Evolutionary conservation across 208 protist species (phyloP).

Genomic region (Trypanosoma melophagium): DNA sequence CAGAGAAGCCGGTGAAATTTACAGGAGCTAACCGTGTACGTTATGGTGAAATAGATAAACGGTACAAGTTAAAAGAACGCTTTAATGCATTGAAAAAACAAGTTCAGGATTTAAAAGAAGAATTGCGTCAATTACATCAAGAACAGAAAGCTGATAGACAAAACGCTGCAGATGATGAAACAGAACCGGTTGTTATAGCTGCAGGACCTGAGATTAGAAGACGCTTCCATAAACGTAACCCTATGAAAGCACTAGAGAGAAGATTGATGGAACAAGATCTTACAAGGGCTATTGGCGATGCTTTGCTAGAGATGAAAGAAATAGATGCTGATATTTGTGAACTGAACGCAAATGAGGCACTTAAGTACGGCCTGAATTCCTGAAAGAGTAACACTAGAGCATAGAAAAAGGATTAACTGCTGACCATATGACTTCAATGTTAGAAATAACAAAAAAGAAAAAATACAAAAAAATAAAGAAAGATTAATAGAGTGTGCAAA

Average conservation of each 20-base stretch:
- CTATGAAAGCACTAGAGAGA: constrained; percentile 41
- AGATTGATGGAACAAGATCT: constrained; percentile 53
- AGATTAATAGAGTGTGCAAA: not conserved
- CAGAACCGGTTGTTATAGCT: not conserved
- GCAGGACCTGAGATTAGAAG: constrained; percentile 6
- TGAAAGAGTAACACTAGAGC: not conserved
- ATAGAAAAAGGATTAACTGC: not conserved
- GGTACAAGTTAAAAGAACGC: constrained; percentile 55
- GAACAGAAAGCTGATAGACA: not conserved
- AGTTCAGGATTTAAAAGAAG: constrained; percentile 44
- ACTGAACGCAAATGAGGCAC: constrained; percentile 16
- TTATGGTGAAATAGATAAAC: constrained; percentile 49
- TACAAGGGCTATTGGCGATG: constrained; percentile 38
- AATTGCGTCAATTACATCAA: constrained; percentile 34
- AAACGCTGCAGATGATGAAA: not conserved
- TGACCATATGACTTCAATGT: not conserved
- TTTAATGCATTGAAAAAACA: constrained; percentile 54
- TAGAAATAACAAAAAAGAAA: not conserved
- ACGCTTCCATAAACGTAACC: not conserved
- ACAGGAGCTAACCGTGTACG: constrained; percentile 65
- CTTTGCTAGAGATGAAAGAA: constrained; percentile 67
- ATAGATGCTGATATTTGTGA: constrained; percentile 54
- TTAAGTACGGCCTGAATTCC: not conserved
- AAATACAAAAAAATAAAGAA: not conserved
- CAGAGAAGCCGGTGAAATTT: constrained; percentile 53